Evolutionary conservation across 371 early-diverging fungal genomes (phyloP), one percentile per base, ranked within the genome.

Genomic region (Funneliformis caledonium): DNA sequence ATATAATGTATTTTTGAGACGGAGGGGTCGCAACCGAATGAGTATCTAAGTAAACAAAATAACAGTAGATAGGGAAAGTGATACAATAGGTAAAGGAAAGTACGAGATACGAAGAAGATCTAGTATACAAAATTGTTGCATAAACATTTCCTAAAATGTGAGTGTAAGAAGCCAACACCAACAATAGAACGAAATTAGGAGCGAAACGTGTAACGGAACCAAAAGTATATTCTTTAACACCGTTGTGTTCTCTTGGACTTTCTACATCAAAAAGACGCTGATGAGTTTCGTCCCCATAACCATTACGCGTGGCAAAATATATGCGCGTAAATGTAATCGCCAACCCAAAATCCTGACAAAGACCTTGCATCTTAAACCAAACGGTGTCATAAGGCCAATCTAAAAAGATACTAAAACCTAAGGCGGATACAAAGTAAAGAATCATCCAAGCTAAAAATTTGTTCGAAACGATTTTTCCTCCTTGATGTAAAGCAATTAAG

Each of bases 251-350:
- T 37, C 37, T 37, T 37, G 37, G 37, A 2, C 37, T 37, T 43
- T n/a, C 45, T 37, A 47, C 19, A 37, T 37, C 37, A 19, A 69
- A 69, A 48, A 78, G 47, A n/a, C 50, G 68, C 22, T 45, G 52
- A 9, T 26, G 14, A 31, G 78, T 14, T 22, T 68, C 22, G 37
- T 56, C 69, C 43, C 80, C 50, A 8, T 81, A 48, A 11, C 45
- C 37, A 16, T 78, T 47, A 33, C 78, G 45, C 19, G 78, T 78
- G 7, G 52, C 19, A 12, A 68, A 37, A 48, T 78, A 78, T 31
- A 78, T 67, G 33, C 65, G 65, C 14, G 78, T 65, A 19, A 67
- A 68, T 9, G 52, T n/a, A 14, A 78, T 65, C 12, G 10, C 45
- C 12, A 68, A 8, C 33, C 52, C 78, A 65, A 48, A 78, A 68